A percentile compares a stretch with the other conserved stretches of the same genome.
Conservation (phyloP, 441 rosid species). For the Raphanus hybrid region DNA sequence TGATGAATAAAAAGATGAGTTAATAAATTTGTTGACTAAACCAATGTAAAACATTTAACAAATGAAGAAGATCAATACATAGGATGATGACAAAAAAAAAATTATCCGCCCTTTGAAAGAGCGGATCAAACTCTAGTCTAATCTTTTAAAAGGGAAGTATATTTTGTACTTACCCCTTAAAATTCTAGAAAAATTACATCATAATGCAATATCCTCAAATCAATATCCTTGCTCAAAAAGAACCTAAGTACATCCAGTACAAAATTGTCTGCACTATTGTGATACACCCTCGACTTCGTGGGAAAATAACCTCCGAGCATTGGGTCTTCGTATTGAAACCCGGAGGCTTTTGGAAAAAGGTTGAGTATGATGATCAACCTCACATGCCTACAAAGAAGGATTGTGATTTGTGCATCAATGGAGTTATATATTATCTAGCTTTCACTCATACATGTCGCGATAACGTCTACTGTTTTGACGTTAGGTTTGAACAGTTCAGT, state of each 20-base stretch:
- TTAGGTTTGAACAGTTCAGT: background rate
- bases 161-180: too few relatives aligned
- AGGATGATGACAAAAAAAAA: too few relatives aligned
- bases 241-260: background rate
- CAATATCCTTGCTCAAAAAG: background rate
- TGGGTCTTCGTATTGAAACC: background rate
- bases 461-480: background rate
- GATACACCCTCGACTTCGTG: background rate
- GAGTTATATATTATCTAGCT: slow-evolving; percentile 1
- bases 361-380: slow-evolving; percentile 3
- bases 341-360: background rate
- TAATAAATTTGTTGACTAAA: too few relatives aligned
- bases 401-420: background rate
- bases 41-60: too few relatives aligned
- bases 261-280: background rate
- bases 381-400: background rate
- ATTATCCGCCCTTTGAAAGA: too few relatives aligned
- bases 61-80: too few relatives aligned
- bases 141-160: too few relatives aligned
- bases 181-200: too few relatives aligned
- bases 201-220: too few relatives aligned
- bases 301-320: background rate
- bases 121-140: too few relatives aligned
- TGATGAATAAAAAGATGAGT: too few relatives aligned
- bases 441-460: background rate